phyloP scores from a whole-genome alignment of 2,329 filamentous ascomycete genomes.

The Fonsecaea monophora region DNA sequence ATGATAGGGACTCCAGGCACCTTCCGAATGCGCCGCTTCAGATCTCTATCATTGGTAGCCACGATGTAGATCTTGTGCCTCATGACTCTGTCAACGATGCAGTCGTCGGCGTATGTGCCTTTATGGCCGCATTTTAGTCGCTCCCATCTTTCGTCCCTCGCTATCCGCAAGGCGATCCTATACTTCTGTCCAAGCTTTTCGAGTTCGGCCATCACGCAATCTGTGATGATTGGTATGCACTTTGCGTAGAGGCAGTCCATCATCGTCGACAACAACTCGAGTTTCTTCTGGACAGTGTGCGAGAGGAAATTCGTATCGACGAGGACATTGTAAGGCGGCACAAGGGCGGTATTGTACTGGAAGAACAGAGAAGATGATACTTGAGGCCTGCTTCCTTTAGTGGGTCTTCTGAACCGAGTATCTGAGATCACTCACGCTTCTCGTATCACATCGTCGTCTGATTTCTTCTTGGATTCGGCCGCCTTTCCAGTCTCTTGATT shows the following conservation, averaged over 20 bases:
- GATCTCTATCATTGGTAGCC: conserved; percentile 72
- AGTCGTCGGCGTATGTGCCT: conserved; percentile 86
- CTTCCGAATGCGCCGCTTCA: conserved; percentile 84
- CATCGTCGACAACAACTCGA: conserved; percentile 83
- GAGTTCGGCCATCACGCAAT: conserved; percentile 81
- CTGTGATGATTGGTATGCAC: conserved; percentile 85
- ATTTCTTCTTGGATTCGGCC: conserved; percentile 62
- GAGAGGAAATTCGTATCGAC: conserved; percentile 91
- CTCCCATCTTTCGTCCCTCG: conserved; percentile 87
- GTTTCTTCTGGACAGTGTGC: conserved; percentile 88
- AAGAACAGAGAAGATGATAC: conserved; percentile 87
- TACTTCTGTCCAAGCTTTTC: conserved; percentile 92
- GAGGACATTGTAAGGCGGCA: conserved; percentile 80
- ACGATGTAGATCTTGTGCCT: conserved; percentile 81
- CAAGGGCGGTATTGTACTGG: conserved; percentile 82
- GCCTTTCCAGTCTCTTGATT: conserved; percentile 73
- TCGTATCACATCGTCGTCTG: conserved; percentile 70
- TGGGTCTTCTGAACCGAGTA: neutral
- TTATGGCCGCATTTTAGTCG: conserved; percentile 88
- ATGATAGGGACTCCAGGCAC: conserved; percentile 73
- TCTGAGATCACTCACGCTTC: conserved; percentile 63
- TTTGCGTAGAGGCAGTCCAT: conserved; percentile 96
- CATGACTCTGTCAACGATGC: conserved; percentile 73
- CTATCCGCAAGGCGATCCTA: conserved; percentile 81
- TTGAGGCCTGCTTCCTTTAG: conserved; percentile 63